Percentiles rank a stretch among this genome's conserved stretches.
These are phyloP conservation scores for Amylostereum chailletii DNA, from an alignment of 1,284 basidiomycete species.

Conservation along the genomic window DNA sequence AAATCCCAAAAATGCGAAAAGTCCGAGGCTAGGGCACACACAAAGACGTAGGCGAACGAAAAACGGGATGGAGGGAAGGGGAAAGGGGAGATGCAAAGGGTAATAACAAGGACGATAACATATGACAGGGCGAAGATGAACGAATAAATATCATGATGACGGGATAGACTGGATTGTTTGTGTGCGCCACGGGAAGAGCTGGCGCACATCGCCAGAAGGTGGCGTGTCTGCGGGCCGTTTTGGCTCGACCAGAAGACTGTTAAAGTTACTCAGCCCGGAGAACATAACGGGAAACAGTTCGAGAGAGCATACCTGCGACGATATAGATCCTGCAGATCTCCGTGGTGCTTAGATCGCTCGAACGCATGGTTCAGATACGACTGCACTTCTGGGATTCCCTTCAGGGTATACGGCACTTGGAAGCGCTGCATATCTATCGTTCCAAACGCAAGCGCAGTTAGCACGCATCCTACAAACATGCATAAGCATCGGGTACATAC, in stretches of 20 bases:
- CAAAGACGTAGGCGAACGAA: slow-evolving; percentile 15
- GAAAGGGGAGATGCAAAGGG: background rate
- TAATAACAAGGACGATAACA: background rate
- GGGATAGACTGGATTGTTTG: slow-evolving; percentile 25
- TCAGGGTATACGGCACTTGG: slow-evolving; percentile 78
- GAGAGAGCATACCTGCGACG: slow-evolving; percentile 54
- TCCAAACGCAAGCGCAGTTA: slow-evolving; percentile 4
- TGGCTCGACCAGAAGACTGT: slow-evolving; percentile 71
- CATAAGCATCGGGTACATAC: slow-evolving; percentile 24
- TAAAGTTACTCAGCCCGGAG: slow-evolving; percentile 8
- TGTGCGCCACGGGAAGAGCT: slow-evolving; percentile 69
- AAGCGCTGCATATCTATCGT: slow-evolving; percentile 83
- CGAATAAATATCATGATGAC: slow-evolving; percentile 12
- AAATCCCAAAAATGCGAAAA: slow-evolving; percentile 15
- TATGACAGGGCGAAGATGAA: background rate
- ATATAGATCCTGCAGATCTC: slow-evolving; percentile 74
- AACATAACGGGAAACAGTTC: slow-evolving; percentile 5
- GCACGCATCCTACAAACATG: background rate
- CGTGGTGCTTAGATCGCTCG: slow-evolving; percentile 62
- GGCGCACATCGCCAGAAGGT: slow-evolving; percentile 59
- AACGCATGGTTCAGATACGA: slow-evolving; percentile 66
- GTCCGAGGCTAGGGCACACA: slow-evolving; percentile 18
- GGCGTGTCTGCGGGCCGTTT: slow-evolving; percentile 65
- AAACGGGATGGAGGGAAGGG: slow-evolving; percentile 12
- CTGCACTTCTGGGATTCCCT: slow-evolving; percentile 80